Evolutionary conservation across 225 moss, liverwort and hornwort genomes (phyloP), one percentile per base, ranked within the genome.

Genomic region (Takakia lepidozioides): DNA sequence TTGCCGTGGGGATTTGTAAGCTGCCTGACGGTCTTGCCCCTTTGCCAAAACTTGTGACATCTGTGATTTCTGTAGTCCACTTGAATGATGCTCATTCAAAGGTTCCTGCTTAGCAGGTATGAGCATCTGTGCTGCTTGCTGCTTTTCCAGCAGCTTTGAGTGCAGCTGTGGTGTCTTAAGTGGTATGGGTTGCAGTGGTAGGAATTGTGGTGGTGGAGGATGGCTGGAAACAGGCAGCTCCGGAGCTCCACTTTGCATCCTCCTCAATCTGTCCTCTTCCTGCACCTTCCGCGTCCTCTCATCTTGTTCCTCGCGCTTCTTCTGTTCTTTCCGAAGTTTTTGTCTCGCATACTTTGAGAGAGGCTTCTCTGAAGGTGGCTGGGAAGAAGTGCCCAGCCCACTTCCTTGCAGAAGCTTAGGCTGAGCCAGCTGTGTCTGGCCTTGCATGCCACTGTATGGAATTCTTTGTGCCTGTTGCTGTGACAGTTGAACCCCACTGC

Each of bases 231-330:
- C 60, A 58, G 56, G n/a, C n/a, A n/a, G n/a, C n/a, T n/a, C n/a
- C n/a, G n/a, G n/a, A n/a, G n/a, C 54, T 27, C 60, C 59, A 28
- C 34, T 71, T 51, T 72, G 76, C 25, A 67, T 57, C 50, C 80
- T 82, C 54, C 73, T 87, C 65, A 80, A 56, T 48, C 68, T 82
- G 4, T 92, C 92, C 34, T 87, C 87, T 23, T 92, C 92, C 32
- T 69, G 69, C 17, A 60, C 17, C 64, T 76, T 85, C 52, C 65
- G 60, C 24, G 41, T 19, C 55, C 68, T 84, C 63, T 89, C 88
- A 36, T 82, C 79, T 62, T 98, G 91, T 56, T 98, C 87, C n/a
- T n/a, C n/a, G 13, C 70, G 75, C 63, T 71, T 91, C 67, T 69
- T 91, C 61, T 83, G 80, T 56, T 83, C 80, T 54, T 68, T 87